phyloP scores from a whole-genome alignment of 441 rosid species.

The Eutrema salsugineum region DNA sequence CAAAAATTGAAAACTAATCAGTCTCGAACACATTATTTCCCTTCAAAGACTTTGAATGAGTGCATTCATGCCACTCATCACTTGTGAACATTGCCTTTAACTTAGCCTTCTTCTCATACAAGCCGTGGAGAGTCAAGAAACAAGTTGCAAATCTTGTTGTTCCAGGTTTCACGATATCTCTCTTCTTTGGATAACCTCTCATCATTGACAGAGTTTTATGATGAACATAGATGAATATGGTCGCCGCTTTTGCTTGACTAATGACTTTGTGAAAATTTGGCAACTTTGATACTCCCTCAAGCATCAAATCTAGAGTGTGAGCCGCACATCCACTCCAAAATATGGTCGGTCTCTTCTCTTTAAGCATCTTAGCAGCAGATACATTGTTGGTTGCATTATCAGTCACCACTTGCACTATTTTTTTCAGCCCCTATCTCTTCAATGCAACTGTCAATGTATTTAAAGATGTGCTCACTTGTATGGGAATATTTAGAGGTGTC shows the following conservation, averaged over 20 bases:
- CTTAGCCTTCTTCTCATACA: neutral
- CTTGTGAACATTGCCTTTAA: neutral
- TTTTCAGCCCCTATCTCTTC: too few relatives aligned
- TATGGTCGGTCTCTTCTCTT: too few relatives aligned
- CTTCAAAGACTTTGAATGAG: neutral
- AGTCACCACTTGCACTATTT: too few relatives aligned
- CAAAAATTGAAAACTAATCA: neutral
- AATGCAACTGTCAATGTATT: too few relatives aligned
- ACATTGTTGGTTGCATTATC: too few relatives aligned
- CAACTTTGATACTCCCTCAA: neutral
- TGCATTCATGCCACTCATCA: neutral
- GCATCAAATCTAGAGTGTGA: too few relatives aligned
- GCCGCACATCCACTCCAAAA: too few relatives aligned
- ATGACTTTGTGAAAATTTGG: neutral
- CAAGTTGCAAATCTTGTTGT: neutral
- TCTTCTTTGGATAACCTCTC: neutral
- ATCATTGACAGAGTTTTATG: neutral
- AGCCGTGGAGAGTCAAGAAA: neutral
- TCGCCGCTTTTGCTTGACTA: neutral
- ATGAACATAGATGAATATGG: neutral
- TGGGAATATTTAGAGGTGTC: too few relatives aligned
- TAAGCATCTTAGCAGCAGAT: too few relatives aligned
- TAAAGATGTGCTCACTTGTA: too few relatives aligned
- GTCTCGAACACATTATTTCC: neutral
- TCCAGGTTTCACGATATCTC: neutral